These are phyloP conservation scores for Excoecaria cochinchinensis DNA, from an alignment of 345 rosid genomes.

Conservation along the genomic window DNA sequence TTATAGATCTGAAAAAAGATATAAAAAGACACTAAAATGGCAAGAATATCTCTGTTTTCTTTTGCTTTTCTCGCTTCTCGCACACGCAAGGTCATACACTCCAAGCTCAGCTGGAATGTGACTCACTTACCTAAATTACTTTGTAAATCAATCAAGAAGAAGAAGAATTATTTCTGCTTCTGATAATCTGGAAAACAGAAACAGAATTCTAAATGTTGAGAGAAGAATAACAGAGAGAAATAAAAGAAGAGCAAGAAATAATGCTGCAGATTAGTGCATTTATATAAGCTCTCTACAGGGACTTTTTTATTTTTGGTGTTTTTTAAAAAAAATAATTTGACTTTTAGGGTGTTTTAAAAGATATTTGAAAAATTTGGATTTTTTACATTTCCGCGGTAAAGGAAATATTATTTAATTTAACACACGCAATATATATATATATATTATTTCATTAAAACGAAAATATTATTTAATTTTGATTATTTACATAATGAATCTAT, in stretches of 20 bases:
- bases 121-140: neutral
- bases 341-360: too few relatives aligned
- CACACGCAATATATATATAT: too few relatives aligned
- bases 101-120: conserved; percentile 12
- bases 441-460: too few relatives aligned
- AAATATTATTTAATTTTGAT: too few relatives aligned
- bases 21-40: neutral
- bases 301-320: too few relatives aligned
- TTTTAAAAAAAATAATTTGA: too few relatives aligned
- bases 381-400: too few relatives aligned
- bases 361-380: too few relatives aligned
- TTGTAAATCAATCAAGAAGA: neutral
- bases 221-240: neutral
- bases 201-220: neutral
- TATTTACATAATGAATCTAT: too few relatives aligned
- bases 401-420: too few relatives aligned
- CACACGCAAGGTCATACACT: neutral
- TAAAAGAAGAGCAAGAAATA: neutral
- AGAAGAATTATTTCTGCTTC: conserved; percentile 7
- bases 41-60: conserved; percentile 1
- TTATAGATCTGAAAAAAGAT: neutral
- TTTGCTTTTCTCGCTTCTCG: conserved; percentile 1
- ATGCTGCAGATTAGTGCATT: neutral
- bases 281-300: conserved; percentile 10
- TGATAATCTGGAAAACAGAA: neutral